Evolutionary conservation across 2,329 filamentous ascomycete species (phyloP), one percentile per base, ranked within the genome.

Genomic region (Fusarium subtropicale): DNA sequence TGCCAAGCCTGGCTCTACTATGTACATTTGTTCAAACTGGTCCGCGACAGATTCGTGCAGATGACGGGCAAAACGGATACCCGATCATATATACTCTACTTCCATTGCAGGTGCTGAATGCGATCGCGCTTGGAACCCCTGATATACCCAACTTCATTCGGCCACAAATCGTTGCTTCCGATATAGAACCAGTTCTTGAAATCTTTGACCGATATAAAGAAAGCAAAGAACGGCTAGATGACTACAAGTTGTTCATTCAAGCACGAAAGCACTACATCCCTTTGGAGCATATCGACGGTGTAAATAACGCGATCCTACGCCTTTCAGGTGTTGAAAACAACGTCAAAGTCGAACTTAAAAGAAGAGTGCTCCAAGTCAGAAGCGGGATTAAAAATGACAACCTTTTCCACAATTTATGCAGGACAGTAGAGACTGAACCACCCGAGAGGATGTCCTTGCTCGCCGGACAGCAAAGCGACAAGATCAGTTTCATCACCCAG

Each of bases 21-120:
- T 56, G 39, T 10, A 30, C 15, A 0, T 67, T 71, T 39, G 46
- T 71, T 2, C 53, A 50, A 10, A 22, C 33, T 0, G 58, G 55
- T 1, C 53, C 51, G 0, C 47, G 31, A 22, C 55, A 66, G 8
- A 55, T 63, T 5, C 18, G 22, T 1, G 38, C 61, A 3, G 15
- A 16, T 18, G 5, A 11, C 9, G 58, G 41, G 1, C 18, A n/a
- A 7, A 71, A 45, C 7, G 70, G 70, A 1, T 48, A 50, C 31
- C 68, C 61, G 2, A 28, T 65, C 1, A 24, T 41, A 5, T 72
- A 72, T 10, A 65, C 38, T 2, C 20, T 71, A 12, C 47, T 47
- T n/a, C 61, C 70, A 0, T 20, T 69, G 12, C 20, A 46, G 3
- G 5, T 18, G 2, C 47, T 72, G 3, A 18, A 10, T 0, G 46